Base-by-base conservation (phyloP, 495 filamentous ascomycete species). In the Gamarada debralockiae region DNA sequence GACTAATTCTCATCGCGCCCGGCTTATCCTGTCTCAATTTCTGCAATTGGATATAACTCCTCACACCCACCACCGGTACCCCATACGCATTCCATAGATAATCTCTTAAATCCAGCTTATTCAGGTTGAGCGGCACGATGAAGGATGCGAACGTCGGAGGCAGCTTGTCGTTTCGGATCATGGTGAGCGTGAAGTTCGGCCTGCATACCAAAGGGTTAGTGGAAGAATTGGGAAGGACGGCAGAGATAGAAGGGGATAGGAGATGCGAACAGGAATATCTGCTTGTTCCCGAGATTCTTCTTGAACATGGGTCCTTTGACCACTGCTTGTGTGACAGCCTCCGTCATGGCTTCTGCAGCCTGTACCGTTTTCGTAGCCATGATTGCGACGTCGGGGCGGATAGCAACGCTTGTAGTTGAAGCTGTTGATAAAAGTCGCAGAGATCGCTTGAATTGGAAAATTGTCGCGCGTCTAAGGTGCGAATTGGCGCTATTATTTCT, bases 51-150 rank as follows among this genome's bases (percentile, higher is more conserved):
- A 97, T 75, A 61, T 82, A 95, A 53, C 86, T 90, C 24, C 91
- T 85, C 52, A 97, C 79, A 31, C 68, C 70, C n/a, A 80, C 64
- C 31, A 82, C 79, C 42, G 76, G 68, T 49, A 93, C 81, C 43
- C 77, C 73, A 70, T 97, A 96, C 17, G 68, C 76, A 63, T 90
- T 75, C 61, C 80, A 79, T 42, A 97, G 84, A 73, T 95, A 97
- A 75, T 95, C 89, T 65, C 87, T 85, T 22, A 96, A 67, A 69
- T 96, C 91, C 58, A 95, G 82, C 71, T 97, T 96, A 79, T 87
- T 90, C 75, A 95, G 86, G 55, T 78, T 81, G 62, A 96, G 78
- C 14, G 91, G 91, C 38, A 95, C 91, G 62, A 79, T 73, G 78
- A 97, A 96, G 44, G 81, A 80, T 41, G 90, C 92, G 60, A 84